Evolutionary conservation across 108 stramenopile genomes (phyloP).

Genomic region (Nitzschia putrida): DNA sequence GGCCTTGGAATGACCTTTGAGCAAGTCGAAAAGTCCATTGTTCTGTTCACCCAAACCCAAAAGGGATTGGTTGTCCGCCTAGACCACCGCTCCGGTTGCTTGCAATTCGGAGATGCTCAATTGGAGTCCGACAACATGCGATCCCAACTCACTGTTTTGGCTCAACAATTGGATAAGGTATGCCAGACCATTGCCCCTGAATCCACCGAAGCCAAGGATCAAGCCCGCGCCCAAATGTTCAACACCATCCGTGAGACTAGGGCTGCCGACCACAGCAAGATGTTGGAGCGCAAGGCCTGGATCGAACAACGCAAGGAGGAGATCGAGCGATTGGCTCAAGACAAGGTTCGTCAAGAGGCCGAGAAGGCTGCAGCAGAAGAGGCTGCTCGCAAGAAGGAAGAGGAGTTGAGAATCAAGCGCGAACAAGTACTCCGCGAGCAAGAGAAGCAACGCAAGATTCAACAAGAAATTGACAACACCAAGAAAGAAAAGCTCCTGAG

Average conservation of each 20-base stretch:
- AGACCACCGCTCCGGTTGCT: conserved; percentile 87
- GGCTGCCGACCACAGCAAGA: conserved; percentile 69
- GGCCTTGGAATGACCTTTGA: conserved; percentile 83
- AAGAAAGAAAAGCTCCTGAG: conserved; percentile 74
- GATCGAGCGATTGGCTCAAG: conserved; percentile 76
- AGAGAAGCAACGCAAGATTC: conserved; percentile 88
- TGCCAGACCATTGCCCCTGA: conserved; percentile 57
- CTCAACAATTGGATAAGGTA: conserved; percentile 64
- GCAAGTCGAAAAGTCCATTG: conserved; percentile 90
- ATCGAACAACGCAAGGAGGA: conserved; percentile 95
- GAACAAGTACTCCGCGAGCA: conserved; percentile 82
- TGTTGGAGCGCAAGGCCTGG: conserved; percentile 81
- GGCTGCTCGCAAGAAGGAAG: conserved; percentile 82
- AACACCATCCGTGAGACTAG: conserved; percentile 61
- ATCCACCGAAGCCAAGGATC: conserved; percentile 13
- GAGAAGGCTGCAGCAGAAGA: conserved; percentile 72
- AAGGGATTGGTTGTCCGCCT: conserved; percentile 67
- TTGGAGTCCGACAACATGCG: conserved; percentile 80
- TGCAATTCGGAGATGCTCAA: conserved; percentile 83
- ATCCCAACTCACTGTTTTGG: conserved; percentile 71
- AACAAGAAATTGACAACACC: conserved; percentile 85
- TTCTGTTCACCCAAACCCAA: conserved; percentile 70
- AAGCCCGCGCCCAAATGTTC: conserved; percentile 56
- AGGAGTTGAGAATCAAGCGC: conserved; percentile 73
- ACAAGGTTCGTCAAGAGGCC: conserved; percentile 67